Conservation (phyloP, 306 rosid species). For the Dalbergia oliveri region DNA sequence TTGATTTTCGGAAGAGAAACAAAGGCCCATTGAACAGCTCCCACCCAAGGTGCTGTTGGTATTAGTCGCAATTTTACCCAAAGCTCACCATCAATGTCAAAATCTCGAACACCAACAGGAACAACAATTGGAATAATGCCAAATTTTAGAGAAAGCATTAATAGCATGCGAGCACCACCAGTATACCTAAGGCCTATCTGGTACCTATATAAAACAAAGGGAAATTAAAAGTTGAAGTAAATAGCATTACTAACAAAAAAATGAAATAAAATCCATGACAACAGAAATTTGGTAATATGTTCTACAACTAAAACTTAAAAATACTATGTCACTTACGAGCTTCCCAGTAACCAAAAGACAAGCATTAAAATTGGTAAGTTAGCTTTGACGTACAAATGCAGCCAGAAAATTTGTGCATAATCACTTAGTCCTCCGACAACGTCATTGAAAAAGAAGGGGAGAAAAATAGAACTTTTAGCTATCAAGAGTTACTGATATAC, state of each 20-base stretch:
- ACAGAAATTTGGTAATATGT: no score
- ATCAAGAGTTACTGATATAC: background rate
- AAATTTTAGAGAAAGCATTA: slow-evolving; percentile 91
- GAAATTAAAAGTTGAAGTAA: slow-evolving; percentile 32
- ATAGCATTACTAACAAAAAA: background rate
- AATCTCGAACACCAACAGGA: slow-evolving; percentile 96
- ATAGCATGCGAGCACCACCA: slow-evolving; percentile 96
- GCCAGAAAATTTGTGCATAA: no score
- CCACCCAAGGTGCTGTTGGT: slow-evolving; percentile 96
- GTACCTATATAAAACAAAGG: slow-evolving; percentile 69
- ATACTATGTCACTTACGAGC: background rate
- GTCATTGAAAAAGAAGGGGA: no score
- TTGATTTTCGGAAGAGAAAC: slow-evolving; percentile 99
- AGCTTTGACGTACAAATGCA: background rate
- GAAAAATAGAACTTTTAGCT: background rate
- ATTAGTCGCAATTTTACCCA: slow-evolving; percentile 94
- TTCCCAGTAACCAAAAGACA: slow-evolving; percentile 2
- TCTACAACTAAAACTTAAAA: no score
- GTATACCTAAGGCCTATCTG: slow-evolving; percentile 97
- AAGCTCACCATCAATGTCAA: slow-evolving; percentile 98
- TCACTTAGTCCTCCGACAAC: no score
- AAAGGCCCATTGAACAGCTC: slow-evolving; percentile 98
- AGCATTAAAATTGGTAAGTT: background rate
- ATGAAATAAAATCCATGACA: slow-evolving; percentile 11
- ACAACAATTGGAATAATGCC: slow-evolving; percentile 87